Conservation (phyloP, 176 grass and related monocot species). For the Pontederia paniculata region DNA sequence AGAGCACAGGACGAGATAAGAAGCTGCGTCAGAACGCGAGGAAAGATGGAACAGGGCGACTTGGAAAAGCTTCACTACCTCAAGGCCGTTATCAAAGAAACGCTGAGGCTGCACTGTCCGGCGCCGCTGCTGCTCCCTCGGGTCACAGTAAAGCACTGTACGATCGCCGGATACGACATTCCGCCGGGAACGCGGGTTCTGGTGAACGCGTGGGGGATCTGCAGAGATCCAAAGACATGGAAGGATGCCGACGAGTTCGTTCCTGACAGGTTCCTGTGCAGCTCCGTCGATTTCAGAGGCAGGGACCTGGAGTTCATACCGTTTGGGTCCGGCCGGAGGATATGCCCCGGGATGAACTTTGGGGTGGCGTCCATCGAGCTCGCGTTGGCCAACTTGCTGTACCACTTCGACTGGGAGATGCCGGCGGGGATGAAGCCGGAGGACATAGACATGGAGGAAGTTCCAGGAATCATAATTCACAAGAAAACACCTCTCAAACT, state of each 20-base stretch:
- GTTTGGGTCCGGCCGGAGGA: constrained; percentile 54
- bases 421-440: constrained; percentile 15
- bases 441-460: constrained; percentile 38
- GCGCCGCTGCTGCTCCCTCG: constrained; percentile 45
- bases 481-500: constrained; percentile 47
- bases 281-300: constrained; percentile 19
- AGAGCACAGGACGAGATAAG: too few species aligned
- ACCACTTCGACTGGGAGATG: constrained; percentile 50
- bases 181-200: constrained; percentile 32
- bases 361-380: constrained; percentile 42
- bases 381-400: constrained; percentile 50
- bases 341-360: constrained; percentile 61
- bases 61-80: constrained; percentile 35
- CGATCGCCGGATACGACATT: constrained; percentile 27
- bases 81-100: constrained; percentile 42
- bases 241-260: constrained; percentile 28
- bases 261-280: constrained; percentile 41
- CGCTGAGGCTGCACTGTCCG: constrained; percentile 44
- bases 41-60: constrained; percentile 38
- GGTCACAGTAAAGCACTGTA: constrained; percentile 28
- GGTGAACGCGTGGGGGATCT: constrained; percentile 25
- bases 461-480: constrained; percentile 26
- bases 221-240: constrained; percentile 28
- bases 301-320: constrained; percentile 39
- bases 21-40: not conserved